A percentile compares a stretch with the other conserved stretches of the same genome.
phyloP scores from a whole-genome alignment of 306 rosid species.

The Spatholobus suberectus region DNA sequence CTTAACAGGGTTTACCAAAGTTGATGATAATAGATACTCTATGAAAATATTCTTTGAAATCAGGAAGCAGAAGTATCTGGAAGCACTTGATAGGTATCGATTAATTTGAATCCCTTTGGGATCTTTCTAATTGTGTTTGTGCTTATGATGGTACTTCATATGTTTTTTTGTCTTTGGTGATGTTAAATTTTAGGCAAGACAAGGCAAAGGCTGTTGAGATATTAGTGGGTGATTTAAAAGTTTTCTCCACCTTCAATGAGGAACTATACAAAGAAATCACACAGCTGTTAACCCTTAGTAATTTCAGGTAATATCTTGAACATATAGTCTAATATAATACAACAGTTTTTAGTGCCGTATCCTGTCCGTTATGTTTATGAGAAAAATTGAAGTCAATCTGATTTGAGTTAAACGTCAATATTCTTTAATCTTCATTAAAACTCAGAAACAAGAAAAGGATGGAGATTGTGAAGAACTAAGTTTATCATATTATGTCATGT shows the following conservation, averaged over 20 bases:
- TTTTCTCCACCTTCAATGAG: conserved; percentile 78
- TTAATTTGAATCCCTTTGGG: conserved; percentile 25
- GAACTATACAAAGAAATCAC: conserved; percentile 90
- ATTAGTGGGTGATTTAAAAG: conserved; percentile 78
- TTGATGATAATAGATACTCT: conserved; percentile 89
- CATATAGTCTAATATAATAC: not conserved
- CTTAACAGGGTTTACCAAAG: conserved; percentile 83
- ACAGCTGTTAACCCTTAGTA: conserved; percentile 73
- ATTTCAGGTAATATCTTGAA: conserved; percentile 75
- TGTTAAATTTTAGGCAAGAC: conserved; percentile 63
- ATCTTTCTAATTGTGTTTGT: not conserved
- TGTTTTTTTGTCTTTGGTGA: conserved; percentile 10
- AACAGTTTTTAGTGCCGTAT: conserved; percentile 1
- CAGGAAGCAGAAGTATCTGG: conserved; percentile 91
- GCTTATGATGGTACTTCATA: conserved; percentile 29
- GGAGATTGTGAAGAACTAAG: conserved; percentile 8
- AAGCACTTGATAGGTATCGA: conserved; percentile 91
- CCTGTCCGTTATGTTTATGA: conserved; percentile 1
- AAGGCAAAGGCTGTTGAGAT: conserved; percentile 80
- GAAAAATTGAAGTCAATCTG: not conserved
- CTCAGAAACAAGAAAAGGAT: not conserved
- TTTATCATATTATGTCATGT: not conserved
- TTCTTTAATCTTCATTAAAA: conserved; percentile 34
- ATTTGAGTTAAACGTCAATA: conserved; percentile 7
- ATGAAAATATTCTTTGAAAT: conserved; percentile 90